These are phyloP conservation scores for Halophytophthora polymorphica DNA, from an alignment of 352 stramenopile genomes.

Conservation along the genomic window DNA sequence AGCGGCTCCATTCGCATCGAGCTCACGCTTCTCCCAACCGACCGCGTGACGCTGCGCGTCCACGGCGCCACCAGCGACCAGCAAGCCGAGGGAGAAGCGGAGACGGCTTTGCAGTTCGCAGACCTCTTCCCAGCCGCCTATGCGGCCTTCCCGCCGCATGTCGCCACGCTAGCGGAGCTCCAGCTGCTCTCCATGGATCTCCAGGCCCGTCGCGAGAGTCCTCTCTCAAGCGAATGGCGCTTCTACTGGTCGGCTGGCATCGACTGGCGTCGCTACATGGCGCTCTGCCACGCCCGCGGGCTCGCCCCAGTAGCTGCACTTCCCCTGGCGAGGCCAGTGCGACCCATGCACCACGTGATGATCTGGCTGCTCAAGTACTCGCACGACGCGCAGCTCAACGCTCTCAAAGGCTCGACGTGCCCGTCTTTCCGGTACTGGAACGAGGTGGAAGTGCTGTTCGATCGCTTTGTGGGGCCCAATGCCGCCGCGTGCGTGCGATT, in stretches of 20 bases:
- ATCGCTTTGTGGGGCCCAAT: slow-evolving; percentile 22
- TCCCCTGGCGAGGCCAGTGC: slow-evolving; percentile 10
- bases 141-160: slow-evolving; percentile 9
- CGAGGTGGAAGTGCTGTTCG: slow-evolving; percentile 53
- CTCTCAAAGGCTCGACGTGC: slow-evolving; percentile 2
- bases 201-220: slow-evolving; percentile 4
- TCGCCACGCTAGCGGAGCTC: slow-evolving; percentile 20
- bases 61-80: background rate
- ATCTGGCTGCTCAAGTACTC: slow-evolving; percentile 45
- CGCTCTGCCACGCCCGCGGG: slow-evolving; percentile 3
- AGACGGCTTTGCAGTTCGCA: slow-evolving; percentile 5
- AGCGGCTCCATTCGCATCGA: background rate
- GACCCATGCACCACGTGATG: slow-evolving; percentile 49
- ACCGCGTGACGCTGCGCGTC: slow-evolving; percentile 12
- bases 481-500: slow-evolving; percentile 5
- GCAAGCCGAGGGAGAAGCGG: slow-evolving; percentile 1
- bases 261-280: slow-evolving; percentile 34
- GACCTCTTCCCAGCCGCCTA: slow-evolving; percentile 27
- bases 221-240: slow-evolving; percentile 3
- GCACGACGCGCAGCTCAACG: slow-evolving; percentile 2
- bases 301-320: slow-evolving; percentile 6
- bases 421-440: slow-evolving; percentile 48
- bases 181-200: slow-evolving; percentile 41
- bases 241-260: slow-evolving; percentile 31
- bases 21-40: slow-evolving; percentile 7